Evolutionary conservation across 139 green algal genomes (phyloP), one percentile per base, ranked within the genome.

Genomic region (Chlamydomonas sphaeroides): DNA sequence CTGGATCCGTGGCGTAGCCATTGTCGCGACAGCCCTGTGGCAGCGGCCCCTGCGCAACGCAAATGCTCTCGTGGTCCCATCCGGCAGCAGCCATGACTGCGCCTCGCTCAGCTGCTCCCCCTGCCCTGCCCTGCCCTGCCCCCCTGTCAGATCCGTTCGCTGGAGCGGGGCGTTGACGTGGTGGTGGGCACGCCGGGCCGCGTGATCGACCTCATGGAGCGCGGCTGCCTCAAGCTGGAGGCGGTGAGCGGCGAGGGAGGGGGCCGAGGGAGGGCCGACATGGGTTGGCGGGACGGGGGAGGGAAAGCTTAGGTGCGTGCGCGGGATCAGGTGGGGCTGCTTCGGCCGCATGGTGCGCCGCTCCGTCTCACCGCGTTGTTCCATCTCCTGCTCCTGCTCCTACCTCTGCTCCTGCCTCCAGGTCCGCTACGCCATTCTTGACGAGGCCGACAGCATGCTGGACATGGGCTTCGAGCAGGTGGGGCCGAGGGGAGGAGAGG

Each of bases 361-460:
- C n/a, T n/a, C n/a, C n/a, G n/a, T n/a, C n/a, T n/a, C n/a, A n/a
- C n/a, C n/a, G n/a, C n/a, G n/a, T n/a, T n/a, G n/a, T n/a, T n/a
- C n/a, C n/a, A n/a, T n/a, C n/a, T n/a, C n/a, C n/a, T n/a, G n/a
- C n/a, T n/a, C n/a, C n/a, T n/a, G n/a, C n/a, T n/a, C n/a, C n/a
- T n/a, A n/a, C n/a, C n/a, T n/a, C n/a, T n/a, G n/a, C n/a, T n/a
- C n/a, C n/a, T n/a, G n/a, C 33, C 67, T n/a, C 0, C 80, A 96
- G 84, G 85, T 98, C 7, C 87, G 92, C 14, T 98, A 93, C 88
- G 92, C 95, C 4, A 92, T 99, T 41, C 92, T 99, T 80, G 97
- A 99, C 74, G 97, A 99, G 91, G 97, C 97, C 7, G 97, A 99
- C 86, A 91, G 96, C 80, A 99, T 99, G 97, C 92, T 99, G 23